Percentiles rank a stretch among this genome's conserved stretches.
phyloP scores from a whole-genome alignment of 106 monocot genomes.

The Narthecium ossifragum region DNA sequence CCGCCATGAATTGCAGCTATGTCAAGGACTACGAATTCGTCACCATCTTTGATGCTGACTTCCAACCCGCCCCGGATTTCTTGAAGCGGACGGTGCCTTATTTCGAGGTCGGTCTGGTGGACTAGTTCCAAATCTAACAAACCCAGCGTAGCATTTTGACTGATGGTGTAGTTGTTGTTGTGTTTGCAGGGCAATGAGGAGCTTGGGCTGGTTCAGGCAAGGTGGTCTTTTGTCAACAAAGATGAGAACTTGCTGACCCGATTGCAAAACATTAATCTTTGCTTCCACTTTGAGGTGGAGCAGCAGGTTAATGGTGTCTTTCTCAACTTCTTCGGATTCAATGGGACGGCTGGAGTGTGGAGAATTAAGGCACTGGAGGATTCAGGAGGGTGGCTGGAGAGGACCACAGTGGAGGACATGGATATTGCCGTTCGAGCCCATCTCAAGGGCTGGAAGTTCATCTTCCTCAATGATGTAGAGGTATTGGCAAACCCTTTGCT shows the following conservation, averaged over 20 bases:
- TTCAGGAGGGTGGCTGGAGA: slow-evolving; percentile 88
- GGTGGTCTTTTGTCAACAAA: slow-evolving; percentile 97
- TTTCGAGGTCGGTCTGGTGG: slow-evolving; percentile 72
- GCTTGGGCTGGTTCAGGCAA: slow-evolving; percentile 76
- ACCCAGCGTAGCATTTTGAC: too few species aligned
- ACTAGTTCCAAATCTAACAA: too few species aligned
- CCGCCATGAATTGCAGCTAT: slow-evolving; percentile 86
- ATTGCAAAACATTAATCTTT: slow-evolving; percentile 92
- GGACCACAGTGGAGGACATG: slow-evolving; percentile 91
- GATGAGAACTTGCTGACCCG: slow-evolving; percentile 96
- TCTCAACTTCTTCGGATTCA: slow-evolving; percentile 96
- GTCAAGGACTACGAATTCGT: slow-evolving; percentile 97
- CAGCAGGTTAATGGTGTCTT: slow-evolving; percentile 95
- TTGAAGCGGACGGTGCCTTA: slow-evolving; percentile 79
- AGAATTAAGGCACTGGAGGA: slow-evolving; percentile 93
- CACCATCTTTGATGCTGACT: slow-evolving; percentile 92
- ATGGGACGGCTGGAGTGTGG: slow-evolving; percentile 97
- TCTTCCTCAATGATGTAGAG: slow-evolving; percentile 96
- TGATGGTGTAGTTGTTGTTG: too few species aligned
- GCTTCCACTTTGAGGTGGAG: slow-evolving; percentile 99
- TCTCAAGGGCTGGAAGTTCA: slow-evolving; percentile 90
- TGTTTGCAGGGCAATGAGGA: slow-evolving; percentile 74
- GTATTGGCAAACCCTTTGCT: too few species aligned
- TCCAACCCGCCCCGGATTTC: slow-evolving; percentile 81
- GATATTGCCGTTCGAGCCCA: slow-evolving; percentile 87